These are phyloP conservation scores for Linnemannia elongata DNA, from an alignment of 192 early-diverging fungal species.

Conservation along the genomic window DNA sequence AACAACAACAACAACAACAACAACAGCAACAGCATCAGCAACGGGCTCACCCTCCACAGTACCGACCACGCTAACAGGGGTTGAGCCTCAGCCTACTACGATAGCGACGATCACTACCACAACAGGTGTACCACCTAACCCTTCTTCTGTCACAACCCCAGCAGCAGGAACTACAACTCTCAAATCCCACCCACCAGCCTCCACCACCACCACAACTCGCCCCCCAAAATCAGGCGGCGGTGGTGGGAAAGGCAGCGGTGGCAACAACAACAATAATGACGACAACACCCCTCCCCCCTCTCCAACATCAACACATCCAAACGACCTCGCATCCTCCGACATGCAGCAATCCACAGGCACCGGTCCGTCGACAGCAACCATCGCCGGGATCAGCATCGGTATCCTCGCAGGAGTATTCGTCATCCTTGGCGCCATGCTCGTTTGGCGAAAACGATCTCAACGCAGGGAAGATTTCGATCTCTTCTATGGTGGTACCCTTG, in stretches of 20 bases:
- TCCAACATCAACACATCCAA: not conserved
- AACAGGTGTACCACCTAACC: not conserved
- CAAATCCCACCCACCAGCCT: not conserved
- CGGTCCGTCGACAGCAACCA: not conserved
- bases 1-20: too few relatives aligned
- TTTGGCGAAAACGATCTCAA: constrained; percentile 32
- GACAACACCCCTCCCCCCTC: not conserved
- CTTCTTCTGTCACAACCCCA: constrained; percentile 1
- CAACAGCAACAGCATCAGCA: too few relatives aligned
- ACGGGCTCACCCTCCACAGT: not conserved
- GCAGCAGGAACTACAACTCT: not conserved
- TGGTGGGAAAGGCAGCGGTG: not conserved
- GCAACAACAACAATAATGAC: too few relatives aligned
- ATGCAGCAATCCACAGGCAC: not conserved
- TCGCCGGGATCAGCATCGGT: constrained; percentile 21
- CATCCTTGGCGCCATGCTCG: constrained; percentile 17
- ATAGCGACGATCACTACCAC: not conserved
- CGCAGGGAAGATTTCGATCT: constrained; percentile 9
- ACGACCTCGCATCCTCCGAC: not conserved
- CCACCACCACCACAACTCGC: not conserved
- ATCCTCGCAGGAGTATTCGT: constrained; percentile 19
- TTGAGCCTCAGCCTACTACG: not conserved
- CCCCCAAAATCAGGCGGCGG: constrained; percentile 6
- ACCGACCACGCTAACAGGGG: not conserved
- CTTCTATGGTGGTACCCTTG: constrained; percentile 12